Conservation (phyloP, 768 basidiomycete species). For the Lepiota brunneoincarnata region DNA sequence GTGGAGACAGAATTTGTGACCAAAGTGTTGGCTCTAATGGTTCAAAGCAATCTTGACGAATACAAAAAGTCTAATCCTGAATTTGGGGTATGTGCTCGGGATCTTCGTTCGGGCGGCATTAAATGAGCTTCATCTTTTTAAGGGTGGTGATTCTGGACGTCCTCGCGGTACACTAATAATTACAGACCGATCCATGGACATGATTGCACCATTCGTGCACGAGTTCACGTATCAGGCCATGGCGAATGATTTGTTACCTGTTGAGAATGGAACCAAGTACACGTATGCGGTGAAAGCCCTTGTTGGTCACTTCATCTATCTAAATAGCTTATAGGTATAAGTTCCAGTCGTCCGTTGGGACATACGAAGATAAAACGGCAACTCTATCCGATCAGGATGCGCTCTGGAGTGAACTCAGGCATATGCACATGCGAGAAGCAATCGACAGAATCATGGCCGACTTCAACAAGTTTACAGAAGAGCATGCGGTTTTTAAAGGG, state of each 20-base stretch:
- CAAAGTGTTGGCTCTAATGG: constrained; percentile 80
- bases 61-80: constrained; percentile 84
- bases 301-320: neutral
- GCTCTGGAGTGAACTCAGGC: constrained; percentile 90
- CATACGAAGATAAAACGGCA: constrained; percentile 86
- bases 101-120: neutral
- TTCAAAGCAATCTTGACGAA: constrained; percentile 83
- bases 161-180: constrained; percentile 83
- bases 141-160: constrained; percentile 61
- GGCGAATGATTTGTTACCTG: constrained; percentile 90
- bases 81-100: constrained; percentile 66
- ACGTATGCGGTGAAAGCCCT: constrained; percentile 50
- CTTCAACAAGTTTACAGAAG: constrained; percentile 91
- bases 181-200: constrained; percentile 97
- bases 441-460: constrained; percentile 96
- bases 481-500: constrained; percentile 95
- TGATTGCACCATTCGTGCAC: constrained; percentile 85
- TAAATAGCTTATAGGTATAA: constrained; percentile 64
- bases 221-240: constrained; percentile 99
- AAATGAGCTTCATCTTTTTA: constrained; percentile 6
- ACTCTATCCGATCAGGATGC: constrained; percentile 82
- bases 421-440: constrained; percentile 98
- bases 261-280: constrained; percentile 84
- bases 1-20: constrained; percentile 76
- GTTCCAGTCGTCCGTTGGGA: constrained; percentile 85